Percentiles rank a stretch among this genome's conserved stretches.
These are phyloP conservation scores for Aureobasidium subglaciale DNA, from an alignment of 2,329 filamentous ascomycete genomes.

Conservation along the genomic window DNA sequence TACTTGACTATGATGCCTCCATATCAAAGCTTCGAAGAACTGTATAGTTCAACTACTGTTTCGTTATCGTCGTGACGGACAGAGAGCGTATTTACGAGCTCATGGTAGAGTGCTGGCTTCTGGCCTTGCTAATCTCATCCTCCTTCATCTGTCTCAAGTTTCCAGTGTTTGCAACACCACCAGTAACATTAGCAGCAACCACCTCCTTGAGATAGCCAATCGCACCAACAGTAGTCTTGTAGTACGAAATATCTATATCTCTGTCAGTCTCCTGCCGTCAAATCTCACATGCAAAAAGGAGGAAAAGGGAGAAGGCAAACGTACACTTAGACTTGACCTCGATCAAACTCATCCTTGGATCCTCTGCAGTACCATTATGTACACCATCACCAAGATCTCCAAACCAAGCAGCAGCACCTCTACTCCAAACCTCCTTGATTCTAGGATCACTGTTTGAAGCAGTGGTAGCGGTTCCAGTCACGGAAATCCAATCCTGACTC, in stretches of 20 bases:
- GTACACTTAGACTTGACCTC: slow-evolving; percentile 30
- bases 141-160: slow-evolving; percentile 27
- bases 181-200: slow-evolving; percentile 25
- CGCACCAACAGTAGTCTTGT: slow-evolving; percentile 24
- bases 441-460: slow-evolving; percentile 38
- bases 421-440: slow-evolving; percentile 42
- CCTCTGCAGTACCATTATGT: slow-evolving; percentile 39
- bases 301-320: slow-evolving; percentile 14
- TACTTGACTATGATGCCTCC: neutral
- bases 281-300: no score
- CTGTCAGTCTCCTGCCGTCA: neutral
- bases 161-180: slow-evolving; percentile 29
- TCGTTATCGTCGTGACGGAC: neutral
- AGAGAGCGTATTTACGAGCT: slow-evolving; percentile 18
- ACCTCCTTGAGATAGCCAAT: slow-evolving; percentile 29
- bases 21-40: slow-evolving; percentile 12
- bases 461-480: slow-evolving; percentile 38
- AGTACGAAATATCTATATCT: slow-evolving; percentile 28
- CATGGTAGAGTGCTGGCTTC: slow-evolving; percentile 23
- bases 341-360: slow-evolving; percentile 42
- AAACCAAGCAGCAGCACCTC: slow-evolving; percentile 40
- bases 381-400: slow-evolving; percentile 44
- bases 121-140: slow-evolving; percentile 27
- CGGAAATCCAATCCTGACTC: slow-evolving; percentile 42
- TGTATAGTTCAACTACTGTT: neutral